These are phyloP conservation scores for Colletotrichum zoysiae DNA, from an alignment of 2,329 filamentous ascomycete species.

Conservation along the genomic window DNA sequence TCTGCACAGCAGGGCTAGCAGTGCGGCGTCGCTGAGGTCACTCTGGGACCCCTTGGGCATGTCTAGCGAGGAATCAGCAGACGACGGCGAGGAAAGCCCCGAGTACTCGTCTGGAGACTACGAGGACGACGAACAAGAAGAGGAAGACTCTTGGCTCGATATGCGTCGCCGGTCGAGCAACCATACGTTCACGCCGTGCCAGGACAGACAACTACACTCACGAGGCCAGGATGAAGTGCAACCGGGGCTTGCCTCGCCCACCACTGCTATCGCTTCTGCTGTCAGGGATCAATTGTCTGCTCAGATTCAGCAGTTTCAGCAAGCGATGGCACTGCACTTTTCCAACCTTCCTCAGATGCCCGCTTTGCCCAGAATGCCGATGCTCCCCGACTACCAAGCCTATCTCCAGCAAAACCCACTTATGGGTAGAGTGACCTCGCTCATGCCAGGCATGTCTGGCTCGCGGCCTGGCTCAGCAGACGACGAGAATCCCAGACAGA, in stretches of 20 bases:
- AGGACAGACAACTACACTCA: slow-evolving; percentile 36
- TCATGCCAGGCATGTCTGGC: slow-evolving; percentile 75
- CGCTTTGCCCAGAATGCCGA: slow-evolving; percentile 68
- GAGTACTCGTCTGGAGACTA: slow-evolving; percentile 62
- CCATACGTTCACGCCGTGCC: slow-evolving; percentile 44
- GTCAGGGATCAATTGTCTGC: slow-evolving; percentile 80
- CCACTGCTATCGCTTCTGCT: slow-evolving; percentile 73
- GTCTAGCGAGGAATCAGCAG: slow-evolving; percentile 57
- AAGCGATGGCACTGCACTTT: slow-evolving; percentile 73
- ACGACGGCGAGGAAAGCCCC: slow-evolving; percentile 56
- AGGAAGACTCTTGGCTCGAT: slow-evolving; percentile 55
- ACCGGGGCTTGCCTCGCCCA: slow-evolving; percentile 62
- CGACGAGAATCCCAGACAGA: slow-evolving; percentile 56
- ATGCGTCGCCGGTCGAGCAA: slow-evolving; percentile 52
- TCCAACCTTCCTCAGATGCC: slow-evolving; percentile 69
- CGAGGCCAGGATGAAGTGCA: slow-evolving; percentile 40
- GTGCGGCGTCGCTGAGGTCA: slow-evolving; percentile 74
- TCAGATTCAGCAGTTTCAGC: slow-evolving; percentile 82
- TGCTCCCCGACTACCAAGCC: slow-evolving; percentile 79
- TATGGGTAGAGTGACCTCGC: slow-evolving; percentile 78
- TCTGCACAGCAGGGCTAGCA: slow-evolving; percentile 72
- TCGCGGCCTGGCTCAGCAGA: slow-evolving; percentile 62
- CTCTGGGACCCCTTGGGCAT: slow-evolving; percentile 70
- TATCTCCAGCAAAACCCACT: slow-evolving; percentile 71
- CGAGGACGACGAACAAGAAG: slow-evolving; percentile 57